Percentiles rank a stretch among this genome's conserved stretches.
phyloP scores from a whole-genome alignment of 768 basidiomycete species.

The Boletales sp. region DNA sequence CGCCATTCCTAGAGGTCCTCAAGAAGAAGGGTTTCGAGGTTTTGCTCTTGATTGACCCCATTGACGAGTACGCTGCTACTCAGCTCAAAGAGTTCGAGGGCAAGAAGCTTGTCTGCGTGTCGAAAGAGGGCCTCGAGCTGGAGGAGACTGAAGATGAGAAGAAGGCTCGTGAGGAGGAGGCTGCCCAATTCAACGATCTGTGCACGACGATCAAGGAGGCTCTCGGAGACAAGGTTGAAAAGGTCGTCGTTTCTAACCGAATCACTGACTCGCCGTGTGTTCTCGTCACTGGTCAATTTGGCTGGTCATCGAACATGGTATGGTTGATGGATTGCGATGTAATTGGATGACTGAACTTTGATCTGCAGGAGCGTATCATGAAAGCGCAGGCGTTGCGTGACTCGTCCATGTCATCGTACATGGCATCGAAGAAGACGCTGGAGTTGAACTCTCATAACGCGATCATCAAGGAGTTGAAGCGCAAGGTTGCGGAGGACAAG shows the following conservation, averaged over 20 bases:
- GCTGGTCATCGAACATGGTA: slow-evolving; percentile 99
- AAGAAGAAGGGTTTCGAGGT: slow-evolving; percentile 99
- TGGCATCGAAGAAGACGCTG: slow-evolving; percentile 97
- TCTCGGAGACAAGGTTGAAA: slow-evolving; percentile 99
- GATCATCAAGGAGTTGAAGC: slow-evolving; percentile 94
- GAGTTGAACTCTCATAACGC: slow-evolving; percentile 91
- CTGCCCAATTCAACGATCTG: slow-evolving; percentile 77
- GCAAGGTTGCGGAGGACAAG: slow-evolving; percentile 95
- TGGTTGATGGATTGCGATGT: slow-evolving; percentile 9
- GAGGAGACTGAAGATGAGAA: slow-evolving; percentile 99
- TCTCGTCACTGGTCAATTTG: slow-evolving; percentile 97
- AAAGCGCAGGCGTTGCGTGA: slow-evolving; percentile 97
- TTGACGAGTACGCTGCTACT: slow-evolving; percentile 97
- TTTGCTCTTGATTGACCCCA: slow-evolving; percentile 95
- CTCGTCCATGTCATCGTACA: slow-evolving; percentile 97
- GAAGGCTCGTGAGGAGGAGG: slow-evolving; percentile 82
- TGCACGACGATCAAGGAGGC: slow-evolving; percentile 97
- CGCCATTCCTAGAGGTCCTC: slow-evolving; percentile 98
- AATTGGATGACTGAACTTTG: background rate
- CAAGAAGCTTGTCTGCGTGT: slow-evolving; percentile 96
- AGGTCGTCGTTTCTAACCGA: slow-evolving; percentile 97
- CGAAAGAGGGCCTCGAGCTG: slow-evolving; percentile 98
- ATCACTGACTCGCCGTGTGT: slow-evolving; percentile 96
- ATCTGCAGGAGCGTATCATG: slow-evolving; percentile 87
- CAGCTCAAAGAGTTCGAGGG: slow-evolving; percentile 99